Conservation (phyloP, 108 stramenopile species). For the Ochromonas danica region DNA sequence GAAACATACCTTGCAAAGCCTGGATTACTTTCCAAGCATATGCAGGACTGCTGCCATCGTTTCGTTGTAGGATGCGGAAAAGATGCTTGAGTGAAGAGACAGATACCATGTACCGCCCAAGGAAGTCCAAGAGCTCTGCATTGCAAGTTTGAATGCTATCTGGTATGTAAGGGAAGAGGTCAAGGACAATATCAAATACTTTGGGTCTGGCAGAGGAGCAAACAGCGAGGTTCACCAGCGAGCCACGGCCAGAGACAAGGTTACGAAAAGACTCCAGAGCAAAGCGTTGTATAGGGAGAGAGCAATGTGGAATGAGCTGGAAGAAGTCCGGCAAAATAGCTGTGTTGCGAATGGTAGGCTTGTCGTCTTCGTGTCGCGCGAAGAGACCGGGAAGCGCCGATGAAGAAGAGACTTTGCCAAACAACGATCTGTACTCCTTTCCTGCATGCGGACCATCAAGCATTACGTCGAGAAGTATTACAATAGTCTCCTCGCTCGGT, state of each 20-base stretch:
- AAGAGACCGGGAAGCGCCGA: not conserved
- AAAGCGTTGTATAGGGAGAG: slow-evolving; percentile 2
- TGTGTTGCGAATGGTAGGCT: not conserved
- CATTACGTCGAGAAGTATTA: slow-evolving; percentile 24
- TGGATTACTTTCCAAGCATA: slow-evolving; percentile 11
- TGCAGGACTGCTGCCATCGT: not conserved
- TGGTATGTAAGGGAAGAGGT: slow-evolving; percentile 8
- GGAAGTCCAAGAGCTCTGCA: slow-evolving; percentile 12
- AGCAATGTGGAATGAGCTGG: not conserved
- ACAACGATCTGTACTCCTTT: not conserved
- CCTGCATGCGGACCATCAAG: slow-evolving; percentile 9
- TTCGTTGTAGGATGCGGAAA: slow-evolving; percentile 7
- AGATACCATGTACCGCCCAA: not conserved
- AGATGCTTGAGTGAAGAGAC: slow-evolving; percentile 20
- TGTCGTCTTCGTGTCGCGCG: not conserved
- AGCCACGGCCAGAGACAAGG: slow-evolving; percentile 13
- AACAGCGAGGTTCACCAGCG: slow-evolving; percentile 3
- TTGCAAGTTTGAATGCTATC: not conserved
- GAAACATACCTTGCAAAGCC: slow-evolving; percentile 6
- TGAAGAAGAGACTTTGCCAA: not conserved
- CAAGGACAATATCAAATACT: slow-evolving; percentile 10
- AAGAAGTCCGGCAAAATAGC: not conserved
- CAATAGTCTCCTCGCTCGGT: not conserved
- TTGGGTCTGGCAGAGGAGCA: slow-evolving; percentile 3
- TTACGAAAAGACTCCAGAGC: not conserved